Evolutionary conservation across 805 yeast genomes (phyloP).

Genomic region (Diddensiella caesifluorescens): DNA sequence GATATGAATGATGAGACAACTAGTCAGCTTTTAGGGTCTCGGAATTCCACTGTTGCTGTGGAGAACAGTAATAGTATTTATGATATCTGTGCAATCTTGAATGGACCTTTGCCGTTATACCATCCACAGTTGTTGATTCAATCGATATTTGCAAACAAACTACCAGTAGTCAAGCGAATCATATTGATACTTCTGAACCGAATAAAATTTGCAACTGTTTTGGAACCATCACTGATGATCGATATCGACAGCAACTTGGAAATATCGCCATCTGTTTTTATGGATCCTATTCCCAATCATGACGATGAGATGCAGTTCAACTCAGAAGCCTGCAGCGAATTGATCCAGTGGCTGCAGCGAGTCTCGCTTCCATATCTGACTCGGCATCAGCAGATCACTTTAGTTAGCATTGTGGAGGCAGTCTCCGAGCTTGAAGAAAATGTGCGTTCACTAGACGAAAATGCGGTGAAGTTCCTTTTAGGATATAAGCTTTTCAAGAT

Average conservation of each 20-base stretch:
- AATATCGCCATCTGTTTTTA: constrained; percentile 31
- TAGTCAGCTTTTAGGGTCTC: constrained; percentile 50
- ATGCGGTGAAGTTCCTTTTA: constrained; percentile 65
- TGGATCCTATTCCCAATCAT: constrained; percentile 4
- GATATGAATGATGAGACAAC: constrained; percentile 52
- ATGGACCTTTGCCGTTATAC: constrained; percentile 84
- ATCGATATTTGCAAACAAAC: constrained; percentile 56
- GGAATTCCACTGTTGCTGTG: constrained; percentile 28
- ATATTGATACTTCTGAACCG: constrained; percentile 48
- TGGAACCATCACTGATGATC: constrained; percentile 34
- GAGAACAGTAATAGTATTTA: constrained; percentile 39
- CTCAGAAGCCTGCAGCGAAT: constrained; percentile 29
- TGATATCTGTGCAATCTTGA: constrained; percentile 67
- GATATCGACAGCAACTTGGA: constrained; percentile 28
- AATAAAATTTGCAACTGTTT: constrained; percentile 49
- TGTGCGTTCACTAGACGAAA: constrained; percentile 44
- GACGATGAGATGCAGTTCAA: constrained; percentile 6
- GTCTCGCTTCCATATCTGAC: constrained; percentile 73
- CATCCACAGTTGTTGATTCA: constrained; percentile 89
- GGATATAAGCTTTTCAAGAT: constrained; percentile 64
- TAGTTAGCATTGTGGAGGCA: constrained; percentile 63
- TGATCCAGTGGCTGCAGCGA: constrained; percentile 57
- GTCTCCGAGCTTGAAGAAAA: constrained; percentile 49
- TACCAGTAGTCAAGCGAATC: constrained; percentile 50
- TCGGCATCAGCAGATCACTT: constrained; percentile 85